Base-by-base conservation (phyloP, 2,329 filamentous ascomycete genomes). In the Pseudogymnoascus verrucosus region DNA sequence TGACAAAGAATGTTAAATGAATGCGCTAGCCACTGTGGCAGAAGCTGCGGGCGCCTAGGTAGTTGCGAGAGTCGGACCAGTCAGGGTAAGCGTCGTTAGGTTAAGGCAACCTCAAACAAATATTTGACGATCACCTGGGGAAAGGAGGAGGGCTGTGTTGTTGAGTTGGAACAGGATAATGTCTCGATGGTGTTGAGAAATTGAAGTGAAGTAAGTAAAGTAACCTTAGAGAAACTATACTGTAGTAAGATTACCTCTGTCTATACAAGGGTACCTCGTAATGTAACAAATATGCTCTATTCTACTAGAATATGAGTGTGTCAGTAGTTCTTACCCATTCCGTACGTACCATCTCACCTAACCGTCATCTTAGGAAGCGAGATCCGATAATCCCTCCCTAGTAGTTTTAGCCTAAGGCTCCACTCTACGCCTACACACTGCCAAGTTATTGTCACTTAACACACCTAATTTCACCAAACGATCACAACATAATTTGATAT, bases 401-500 rank as follows among this genome's bases (percentile, higher is more conserved):
- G 8, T 3, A 10, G 8, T 19, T 57, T 34, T 19, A 19, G 51
- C 26, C 51, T 19, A 34, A 57, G 51, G 28, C 51, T 5, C 7
- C 16, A 57, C 51, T 5, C 7, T 11, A 57, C 8, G 3, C 28
- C n/a, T 31, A 34, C 34, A 4, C 11, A 28, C n/a, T 34, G 51
- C 51, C 51, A 57, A 31, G 51, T 10, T 19, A 34, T 57, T 57
- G 51, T 34, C 51, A 57, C 51, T 34, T 12, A 34, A 57, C 44
- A 57, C 47, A 57, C 26, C 47, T 57, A 34, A 57, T 57, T 57
- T 57, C 51, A 34, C 1, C 26, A 19, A 34, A 26, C 26, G 4
- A 57, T 57, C 51, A 57, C 51, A 57, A 21, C 51, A 57, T 57
- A 54, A 34, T 34, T 34, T 34, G 31, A 57, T 57, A 34, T 57